Evolutionary conservation across 2,329 filamentous ascomycete genomes (phyloP), one percentile per base, ranked within the genome.

Genomic region (Aspergillus aculeatinus): DNA sequence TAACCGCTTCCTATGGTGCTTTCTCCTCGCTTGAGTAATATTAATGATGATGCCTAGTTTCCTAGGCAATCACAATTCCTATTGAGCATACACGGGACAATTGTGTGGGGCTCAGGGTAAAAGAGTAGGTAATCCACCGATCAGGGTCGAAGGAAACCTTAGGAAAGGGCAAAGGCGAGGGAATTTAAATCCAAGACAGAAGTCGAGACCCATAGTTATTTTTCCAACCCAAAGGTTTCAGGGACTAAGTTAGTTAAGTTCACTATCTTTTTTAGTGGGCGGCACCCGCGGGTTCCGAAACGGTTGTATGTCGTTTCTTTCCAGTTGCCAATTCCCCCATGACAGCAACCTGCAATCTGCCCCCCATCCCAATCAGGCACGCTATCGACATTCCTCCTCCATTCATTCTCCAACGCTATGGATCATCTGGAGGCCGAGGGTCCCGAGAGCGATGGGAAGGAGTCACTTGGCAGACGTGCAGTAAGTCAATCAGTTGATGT

Each of bases 351-450:
- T 21, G 29, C 5, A 23, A 35, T n/a, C 48, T 12, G 25, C 3
- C 48, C 47, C 21, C 42, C 51, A 9, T 23, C 57, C 39, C 16
- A 44, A 44, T 44, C 39, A 44, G 39, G 39, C 39, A 44, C 39
- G 14, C 16, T 31, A 50, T 27, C n/a, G 29, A 33, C n/a, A 23
- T 53, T 39, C n/a, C 12, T 19, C 39, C 16, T 27, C 42, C 51
- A 35, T 31, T 55, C 7, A 29, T 29, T 51, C 33, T 54, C 25
- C 21, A 12, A n/a, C 19, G 7, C 5, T 23, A 44, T 53, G 39
- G 33, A 48, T 44, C 21, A 21, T 7, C 74, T 75, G 73, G 73
- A 74, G 16, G 53, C 67, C 63, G 72, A 68, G 63, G 69, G 63
- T 33, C 65, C 72, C 61, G 72, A 72, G 31, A 67, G 63, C 53